Base-by-base conservation (phyloP, 306 rosid species). In the Casuarina cunninghamiana region DNA sequence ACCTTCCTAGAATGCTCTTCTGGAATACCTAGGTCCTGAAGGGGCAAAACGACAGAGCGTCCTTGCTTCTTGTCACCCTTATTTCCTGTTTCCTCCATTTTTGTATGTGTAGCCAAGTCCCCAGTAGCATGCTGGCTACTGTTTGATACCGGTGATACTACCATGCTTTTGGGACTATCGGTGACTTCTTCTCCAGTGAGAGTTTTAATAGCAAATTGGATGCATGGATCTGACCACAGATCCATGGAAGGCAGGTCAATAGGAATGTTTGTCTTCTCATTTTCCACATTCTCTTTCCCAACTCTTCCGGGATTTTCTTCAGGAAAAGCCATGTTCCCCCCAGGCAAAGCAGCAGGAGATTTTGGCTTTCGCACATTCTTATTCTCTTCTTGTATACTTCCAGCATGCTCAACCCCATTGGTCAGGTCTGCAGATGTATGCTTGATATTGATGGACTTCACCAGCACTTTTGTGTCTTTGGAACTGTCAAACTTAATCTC, bases 161-260 rank as follows among this genome's bases (percentile, higher is more conserved):
- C 83, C 16, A 87, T 70, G 81, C 42, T 74, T 69, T 78, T 84
- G 45, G 84, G 60, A 60, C 74, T 57, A 4, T 86, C 94, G 51
- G 86, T 78, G 43, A 86, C 76, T 73, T 21, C 69, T 73, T 21
- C 69, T 68, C 89, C 96, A 4, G 93, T 89, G 75, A 95, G 94
- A 75, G 91, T 90, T 80, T 93, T 90, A 78, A 93, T 78, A 13
- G 99, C 97, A 84, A 95, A 95, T 49, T 97, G 97, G 48, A 95
- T 93, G 79, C 97, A 95, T 16, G 99, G 99, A 67, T 95, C 99
- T 8, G 88, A 76, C 81, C 93, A 79, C 6, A 95, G 75, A 77
- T 93, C 93, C 46, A 75, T 78, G 17, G 90, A 78, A 37, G 93
- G 93, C 43, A 82, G 74, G 61, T 86, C 91, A 8, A 37, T 65